A percentile compares a stretch with the other conserved stretches of the same genome.
phyloP scores from a whole-genome alignment of 2,329 filamentous ascomycete genomes.

The Trichoderma koningii region DNA sequence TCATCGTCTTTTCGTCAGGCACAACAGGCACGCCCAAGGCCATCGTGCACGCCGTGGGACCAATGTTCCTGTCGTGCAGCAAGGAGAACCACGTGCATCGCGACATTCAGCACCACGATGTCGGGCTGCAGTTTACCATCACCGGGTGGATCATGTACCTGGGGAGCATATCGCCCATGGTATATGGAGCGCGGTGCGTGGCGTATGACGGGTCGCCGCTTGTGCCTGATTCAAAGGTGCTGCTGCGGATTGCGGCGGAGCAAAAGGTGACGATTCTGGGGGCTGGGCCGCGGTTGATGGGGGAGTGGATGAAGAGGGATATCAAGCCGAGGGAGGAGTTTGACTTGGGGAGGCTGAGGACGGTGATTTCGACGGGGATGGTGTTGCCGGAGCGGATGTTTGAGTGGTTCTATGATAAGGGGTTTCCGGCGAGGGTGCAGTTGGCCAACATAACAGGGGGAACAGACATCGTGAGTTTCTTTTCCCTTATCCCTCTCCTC shows the following conservation, averaged over 20 bases:
- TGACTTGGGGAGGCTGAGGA: constrained; percentile 62
- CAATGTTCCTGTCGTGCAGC: constrained; percentile 54
- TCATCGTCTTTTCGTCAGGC: constrained; percentile 77
- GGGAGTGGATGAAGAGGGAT: constrained; percentile 66
- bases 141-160: constrained; percentile 93
- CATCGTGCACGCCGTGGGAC: constrained; percentile 76
- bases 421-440: constrained; percentile 67
- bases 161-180: constrained; percentile 57
- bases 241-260: constrained; percentile 63
- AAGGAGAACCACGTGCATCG: constrained; percentile 64
- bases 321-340: constrained; percentile 63
- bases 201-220: constrained; percentile 87
- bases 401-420: constrained; percentile 74
- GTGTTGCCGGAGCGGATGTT: constrained; percentile 75
- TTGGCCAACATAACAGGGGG: constrained; percentile 75
- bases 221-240: constrained; percentile 63
- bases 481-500: background rate
- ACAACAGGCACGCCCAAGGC: constrained; percentile 85
- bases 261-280: constrained; percentile 72
- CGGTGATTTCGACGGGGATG: constrained; percentile 77
- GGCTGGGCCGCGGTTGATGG: constrained; percentile 74
- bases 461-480: constrained; percentile 66
- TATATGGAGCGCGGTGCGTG: constrained; percentile 62
- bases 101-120: constrained; percentile 35
- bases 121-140: constrained; percentile 60